phyloP scores from a whole-genome alignment of 2,329 filamentous ascomycete genomes.

The Xylariaceae sp. region DNA sequence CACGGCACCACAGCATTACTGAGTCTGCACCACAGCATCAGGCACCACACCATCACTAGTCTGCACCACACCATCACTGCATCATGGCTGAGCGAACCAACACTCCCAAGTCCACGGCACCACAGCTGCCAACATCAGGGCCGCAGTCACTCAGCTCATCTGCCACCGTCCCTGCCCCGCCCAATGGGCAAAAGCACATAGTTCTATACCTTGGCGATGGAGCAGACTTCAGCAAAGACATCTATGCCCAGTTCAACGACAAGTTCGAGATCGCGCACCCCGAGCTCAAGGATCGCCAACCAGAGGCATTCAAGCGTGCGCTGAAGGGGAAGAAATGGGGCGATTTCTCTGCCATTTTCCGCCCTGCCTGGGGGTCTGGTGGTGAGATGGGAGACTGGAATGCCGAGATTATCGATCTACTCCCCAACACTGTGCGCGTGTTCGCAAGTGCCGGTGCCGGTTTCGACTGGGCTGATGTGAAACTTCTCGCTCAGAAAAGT shows the following conservation, averaged over 20 bases:
- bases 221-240: slow-evolving; percentile 44
- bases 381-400: slow-evolving; percentile 63
- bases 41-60: no score
- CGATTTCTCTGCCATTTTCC: slow-evolving; percentile 45
- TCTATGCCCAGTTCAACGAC: slow-evolving; percentile 38
- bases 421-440: slow-evolving; percentile 49
- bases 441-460: slow-evolving; percentile 57
- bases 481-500: slow-evolving; percentile 56
- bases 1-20: no score
- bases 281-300: slow-evolving; percentile 43
- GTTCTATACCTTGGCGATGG: slow-evolving; percentile 73
- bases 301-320: slow-evolving; percentile 45
- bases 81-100: slow-evolving; percentile 44
- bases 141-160: slow-evolving; percentile 18
- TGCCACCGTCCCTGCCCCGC: slow-evolving; percentile 18
- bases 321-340: slow-evolving; percentile 50
- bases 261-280: slow-evolving; percentile 49
- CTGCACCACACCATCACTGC: no score
- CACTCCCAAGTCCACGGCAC: slow-evolving; percentile 38
- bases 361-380: slow-evolving; percentile 59
- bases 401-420: slow-evolving; percentile 47
- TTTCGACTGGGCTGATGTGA: slow-evolving; percentile 57
- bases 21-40: no score
- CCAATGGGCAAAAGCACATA: slow-evolving; percentile 37
- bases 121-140: slow-evolving; percentile 17